phyloP scores from a whole-genome alignment of 1,284 basidiomycete species.

The Coriolopsis trogii region DNA sequence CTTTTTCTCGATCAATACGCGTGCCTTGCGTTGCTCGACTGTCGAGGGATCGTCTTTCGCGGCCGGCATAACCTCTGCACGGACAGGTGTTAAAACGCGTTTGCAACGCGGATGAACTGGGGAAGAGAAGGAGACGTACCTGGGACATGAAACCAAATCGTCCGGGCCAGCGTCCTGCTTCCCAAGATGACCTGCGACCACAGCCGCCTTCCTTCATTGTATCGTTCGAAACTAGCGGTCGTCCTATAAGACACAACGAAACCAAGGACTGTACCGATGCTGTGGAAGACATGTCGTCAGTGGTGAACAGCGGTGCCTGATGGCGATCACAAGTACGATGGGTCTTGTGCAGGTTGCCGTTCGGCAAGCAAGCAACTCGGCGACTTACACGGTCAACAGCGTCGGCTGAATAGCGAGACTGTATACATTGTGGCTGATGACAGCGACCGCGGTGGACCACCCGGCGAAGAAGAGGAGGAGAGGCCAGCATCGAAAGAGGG shows the following conservation, averaged over 20 bases:
- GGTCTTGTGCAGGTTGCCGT: not conserved
- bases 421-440: constrained; percentile 52
- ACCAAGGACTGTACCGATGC: constrained; percentile 66
- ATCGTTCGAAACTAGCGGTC: constrained; percentile 75
- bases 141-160: constrained; percentile 67
- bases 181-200: constrained; percentile 73
- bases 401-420: constrained; percentile 50
- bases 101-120: too few relatives aligned
- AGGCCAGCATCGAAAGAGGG: constrained; percentile 70
- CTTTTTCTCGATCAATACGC: constrained; percentile 70
- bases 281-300: constrained; percentile 27
- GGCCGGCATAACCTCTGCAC: constrained; percentile 28
- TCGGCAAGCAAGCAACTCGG: too few relatives aligned
- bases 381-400: constrained; percentile 65
- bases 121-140: constrained; percentile 39
- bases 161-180: constrained; percentile 57
- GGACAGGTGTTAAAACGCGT: not conserved
- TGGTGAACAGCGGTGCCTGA: too few relatives aligned
- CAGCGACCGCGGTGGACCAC: constrained; percentile 58
- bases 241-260: constrained; percentile 71
- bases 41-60: constrained; percentile 32
- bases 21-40: constrained; percentile 45
- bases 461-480: constrained; percentile 61
- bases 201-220: constrained; percentile 70
- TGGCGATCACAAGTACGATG: constrained; percentile 3